Base-by-base conservation (phyloP, 192 early-diverging fungal species). In the Helicostylum pulchrum region DNA sequence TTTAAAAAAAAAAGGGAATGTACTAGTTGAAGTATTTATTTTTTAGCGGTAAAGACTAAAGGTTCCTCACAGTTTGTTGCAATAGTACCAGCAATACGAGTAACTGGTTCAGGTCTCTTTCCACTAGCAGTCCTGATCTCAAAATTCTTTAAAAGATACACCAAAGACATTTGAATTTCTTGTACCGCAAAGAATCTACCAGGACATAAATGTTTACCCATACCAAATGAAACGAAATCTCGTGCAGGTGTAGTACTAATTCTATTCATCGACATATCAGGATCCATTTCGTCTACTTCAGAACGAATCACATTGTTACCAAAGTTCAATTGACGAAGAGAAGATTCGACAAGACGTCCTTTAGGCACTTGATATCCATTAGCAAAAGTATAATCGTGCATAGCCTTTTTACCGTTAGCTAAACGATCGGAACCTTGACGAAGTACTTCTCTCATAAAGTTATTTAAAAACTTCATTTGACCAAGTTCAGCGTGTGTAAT, bases 111-210 rank as follows among this genome's bases (percentile, higher is more conserved):
- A 32, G 45, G n/a, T 11, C 54, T 56, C 10, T 60, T 66, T 23
- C 49, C 50, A n/a, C 56, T 59, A 9, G 45, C 19, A 20, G 47
- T 26, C 44, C 30, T 48, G 7, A 71, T 54, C 6, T 71, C 62
- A 20, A 61, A 71, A 3, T 62, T 43, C 9, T 39, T 39, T 20
- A 71, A 34, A 11, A 71, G 12, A 7, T 53, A 34, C 2, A 66
- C 23, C 15, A 65, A 34, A 1, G 55, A 42, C 14, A 71, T 47
- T 32, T 71, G 65, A 30, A 71, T 71, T 53, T 71, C 70, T 4
- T 66, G 64, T 11, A 65, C 34, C 15, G 70, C 70, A 53, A 71
- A 71, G 64, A 66, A 71, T n/a, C 70, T 56, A 4, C 68, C 68
- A 15, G 57, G 65, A 30, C 65, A 66, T 10, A 66, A 32, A 30